Conservation (phyloP, 2,329 filamentous ascomycete genomes). For the Nothophoma quercina region DNA sequence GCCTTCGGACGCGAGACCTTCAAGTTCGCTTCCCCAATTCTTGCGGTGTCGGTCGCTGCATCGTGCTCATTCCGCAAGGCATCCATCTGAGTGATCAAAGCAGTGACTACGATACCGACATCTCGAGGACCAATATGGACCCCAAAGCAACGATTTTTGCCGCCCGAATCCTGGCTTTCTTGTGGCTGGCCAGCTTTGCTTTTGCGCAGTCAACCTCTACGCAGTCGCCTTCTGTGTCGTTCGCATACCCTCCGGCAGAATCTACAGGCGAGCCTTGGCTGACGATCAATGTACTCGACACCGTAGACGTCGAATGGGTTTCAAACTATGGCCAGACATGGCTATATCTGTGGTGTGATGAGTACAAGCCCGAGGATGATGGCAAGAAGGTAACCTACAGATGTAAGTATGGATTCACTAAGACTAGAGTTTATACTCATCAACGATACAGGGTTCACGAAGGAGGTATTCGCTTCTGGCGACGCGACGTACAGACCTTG, state of each 20-base stretch:
- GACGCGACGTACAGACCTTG: slow-evolving; percentile 8
- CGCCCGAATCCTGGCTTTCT: neutral
- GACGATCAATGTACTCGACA: slow-evolving; percentile 9
- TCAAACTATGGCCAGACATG: slow-evolving; percentile 9
- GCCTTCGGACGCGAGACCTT: neutral
- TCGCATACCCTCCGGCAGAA: slow-evolving; percentile 3
- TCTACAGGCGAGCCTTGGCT: neutral
- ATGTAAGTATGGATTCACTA: too few species aligned
- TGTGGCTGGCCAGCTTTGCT: neutral
- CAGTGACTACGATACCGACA: too few species aligned
- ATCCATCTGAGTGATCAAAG: too few species aligned
- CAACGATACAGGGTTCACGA: neutral
- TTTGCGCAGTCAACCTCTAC: neutral
- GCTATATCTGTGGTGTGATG: slow-evolving; percentile 10
- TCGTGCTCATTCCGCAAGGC: too few species aligned
- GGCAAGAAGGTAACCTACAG: neutral
- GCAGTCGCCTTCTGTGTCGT: slow-evolving; percentile 3
- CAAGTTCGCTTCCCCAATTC: neutral
- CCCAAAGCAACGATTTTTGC: neutral
- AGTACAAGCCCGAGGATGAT: neutral
- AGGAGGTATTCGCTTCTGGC: slow-evolving; percentile 1
- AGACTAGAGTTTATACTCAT: neutral
- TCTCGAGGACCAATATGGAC: neutral
- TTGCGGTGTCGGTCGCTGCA: neutral
- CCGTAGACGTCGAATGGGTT: slow-evolving; percentile 1